phyloP scores from a whole-genome alignment of 1,284 basidiomycete species.

The Retiboletus flavoniger region DNA sequence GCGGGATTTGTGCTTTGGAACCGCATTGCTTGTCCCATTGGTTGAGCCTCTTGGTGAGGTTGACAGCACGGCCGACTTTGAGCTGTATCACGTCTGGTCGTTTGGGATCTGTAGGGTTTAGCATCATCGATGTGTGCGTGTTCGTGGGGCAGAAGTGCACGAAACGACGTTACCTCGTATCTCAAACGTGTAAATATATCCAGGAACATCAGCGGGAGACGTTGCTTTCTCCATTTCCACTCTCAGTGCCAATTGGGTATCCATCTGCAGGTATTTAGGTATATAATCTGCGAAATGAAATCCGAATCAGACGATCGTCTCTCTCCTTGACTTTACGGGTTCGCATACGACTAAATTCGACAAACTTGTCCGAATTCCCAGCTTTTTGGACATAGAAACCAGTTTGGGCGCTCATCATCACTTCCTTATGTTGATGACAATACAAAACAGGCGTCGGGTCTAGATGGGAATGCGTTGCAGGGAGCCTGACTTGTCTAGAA shows the following conservation, averaged over 20 bases:
- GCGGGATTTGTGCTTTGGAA: slow-evolving; percentile 49
- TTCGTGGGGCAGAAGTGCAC: background rate
- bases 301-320: slow-evolving; percentile 14
- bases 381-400: slow-evolving; percentile 59
- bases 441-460: slow-evolving; percentile 46
- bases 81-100: slow-evolving; percentile 39
- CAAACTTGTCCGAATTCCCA: slow-evolving; percentile 41
- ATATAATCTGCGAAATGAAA: slow-evolving; percentile 57
- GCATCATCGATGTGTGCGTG: background rate
- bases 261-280: slow-evolving; percentile 58
- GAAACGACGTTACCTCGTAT: slow-evolving; percentile 52
- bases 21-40: slow-evolving; percentile 72
- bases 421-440: slow-evolving; percentile 67
- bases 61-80: slow-evolving; percentile 53
- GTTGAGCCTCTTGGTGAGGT: slow-evolving; percentile 53
- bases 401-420: slow-evolving; percentile 44
- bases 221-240: slow-evolving; percentile 70
- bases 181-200: slow-evolving; percentile 79
- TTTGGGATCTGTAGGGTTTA: slow-evolving; percentile 25
- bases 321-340: background rate
- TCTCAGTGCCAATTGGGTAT: slow-evolving; percentile 62
- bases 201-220: slow-evolving; percentile 56
- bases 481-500: slow-evolving; percentile 55
- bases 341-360: slow-evolving; percentile 53
- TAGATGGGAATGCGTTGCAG: slow-evolving; percentile 40